Evolutionary conservation across 805 yeast species (phyloP).

Genomic region (Monosporozyma unispora): DNA sequence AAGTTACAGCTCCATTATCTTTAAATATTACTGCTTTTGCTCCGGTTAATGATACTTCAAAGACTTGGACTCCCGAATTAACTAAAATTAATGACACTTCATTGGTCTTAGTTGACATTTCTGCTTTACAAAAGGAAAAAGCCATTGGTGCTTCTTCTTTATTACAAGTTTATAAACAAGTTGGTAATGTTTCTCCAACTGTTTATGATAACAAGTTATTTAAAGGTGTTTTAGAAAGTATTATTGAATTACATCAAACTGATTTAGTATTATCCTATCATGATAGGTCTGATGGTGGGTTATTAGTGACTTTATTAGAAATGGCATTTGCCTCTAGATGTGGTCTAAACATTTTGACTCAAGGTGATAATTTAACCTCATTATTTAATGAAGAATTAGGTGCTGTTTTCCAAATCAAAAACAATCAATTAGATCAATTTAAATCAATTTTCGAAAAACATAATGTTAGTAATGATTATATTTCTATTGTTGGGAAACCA

Average conservation of each 20-base stretch:
- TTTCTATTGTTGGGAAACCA: conserved; percentile 66
- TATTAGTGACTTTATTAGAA: conserved; percentile 73
- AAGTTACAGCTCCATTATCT: conserved; percentile 92
- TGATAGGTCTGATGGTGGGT: conserved; percentile 95
- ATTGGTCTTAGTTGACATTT: conserved; percentile 71
- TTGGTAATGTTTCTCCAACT: conserved; percentile 76
- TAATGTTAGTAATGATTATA: conserved; percentile 46
- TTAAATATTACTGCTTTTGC: conserved; percentile 86
- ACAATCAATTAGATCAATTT: conserved; percentile 46
- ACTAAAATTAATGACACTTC: conserved; percentile 46
- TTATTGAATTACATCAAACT: conserved; percentile 63
- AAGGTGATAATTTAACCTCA: conserved; percentile 40
- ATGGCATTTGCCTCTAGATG: conserved; percentile 96
- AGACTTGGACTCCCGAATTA: conserved; percentile 92
- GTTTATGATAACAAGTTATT: conserved; percentile 61
- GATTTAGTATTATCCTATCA: conserved; percentile 77
- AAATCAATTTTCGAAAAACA: conserved; percentile 43
- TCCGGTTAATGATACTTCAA: conserved; percentile 73
- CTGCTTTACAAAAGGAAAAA: conserved; percentile 41
- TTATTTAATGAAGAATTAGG: conserved; percentile 93
- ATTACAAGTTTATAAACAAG: conserved; percentile 85
- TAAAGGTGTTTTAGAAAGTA: conserved; percentile 60
- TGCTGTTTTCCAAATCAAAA: conserved; percentile 81
- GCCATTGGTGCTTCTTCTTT: conserved; percentile 90
- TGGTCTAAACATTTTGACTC: conserved; percentile 56